Percentiles rank a stretch among this genome's conserved stretches.
phyloP scores from a whole-genome alignment of 371 early-diverging fungal genomes.

The Lichtheimia ramosa region DNA sequence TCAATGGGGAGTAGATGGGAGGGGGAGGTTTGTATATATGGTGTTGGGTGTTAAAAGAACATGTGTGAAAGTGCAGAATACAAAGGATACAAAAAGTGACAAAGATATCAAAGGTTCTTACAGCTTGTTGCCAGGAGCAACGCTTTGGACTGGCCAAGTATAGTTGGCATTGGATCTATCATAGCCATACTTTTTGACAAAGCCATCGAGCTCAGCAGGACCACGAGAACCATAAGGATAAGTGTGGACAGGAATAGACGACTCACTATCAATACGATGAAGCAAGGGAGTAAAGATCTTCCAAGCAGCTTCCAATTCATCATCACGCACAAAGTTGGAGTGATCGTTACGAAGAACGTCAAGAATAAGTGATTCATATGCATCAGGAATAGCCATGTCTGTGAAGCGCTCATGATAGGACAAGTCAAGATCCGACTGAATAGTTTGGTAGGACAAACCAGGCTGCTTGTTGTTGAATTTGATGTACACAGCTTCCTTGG shows the following conservation, averaged over 20 bases:
- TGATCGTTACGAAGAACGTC: conserved; percentile 91
- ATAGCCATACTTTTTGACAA: conserved; percentile 75
- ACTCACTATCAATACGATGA: conserved; percentile 75
- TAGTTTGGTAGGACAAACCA: conserved; percentile 66
- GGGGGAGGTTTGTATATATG: neutral
- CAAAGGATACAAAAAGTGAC: too few relatives aligned
- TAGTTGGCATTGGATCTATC: conserved; percentile 42
- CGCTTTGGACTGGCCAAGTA: conserved; percentile 43
- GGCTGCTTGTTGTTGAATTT: conserved; percentile 95
- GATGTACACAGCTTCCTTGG: conserved; percentile 92
- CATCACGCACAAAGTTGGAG: conserved; percentile 95
- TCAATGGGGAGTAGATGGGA: neutral
- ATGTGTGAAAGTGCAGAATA: neutral
- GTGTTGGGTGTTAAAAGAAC: neutral
- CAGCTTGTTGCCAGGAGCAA: conserved; percentile 18
- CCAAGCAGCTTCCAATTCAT: conserved; percentile 96
- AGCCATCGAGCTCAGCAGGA: conserved; percentile 73
- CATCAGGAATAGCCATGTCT: conserved; percentile 89
- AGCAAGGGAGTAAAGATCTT: conserved; percentile 94
- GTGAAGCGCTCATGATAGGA: conserved; percentile 84
- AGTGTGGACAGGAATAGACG: conserved; percentile 60
- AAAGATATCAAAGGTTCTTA: neutral
- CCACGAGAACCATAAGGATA: conserved; percentile 90
- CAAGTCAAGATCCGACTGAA: conserved; percentile 90
- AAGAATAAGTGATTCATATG: conserved; percentile 91